Base-by-base conservation (phyloP, 768 basidiomycete species). In the Phlegmacium glaucopus region DNA sequence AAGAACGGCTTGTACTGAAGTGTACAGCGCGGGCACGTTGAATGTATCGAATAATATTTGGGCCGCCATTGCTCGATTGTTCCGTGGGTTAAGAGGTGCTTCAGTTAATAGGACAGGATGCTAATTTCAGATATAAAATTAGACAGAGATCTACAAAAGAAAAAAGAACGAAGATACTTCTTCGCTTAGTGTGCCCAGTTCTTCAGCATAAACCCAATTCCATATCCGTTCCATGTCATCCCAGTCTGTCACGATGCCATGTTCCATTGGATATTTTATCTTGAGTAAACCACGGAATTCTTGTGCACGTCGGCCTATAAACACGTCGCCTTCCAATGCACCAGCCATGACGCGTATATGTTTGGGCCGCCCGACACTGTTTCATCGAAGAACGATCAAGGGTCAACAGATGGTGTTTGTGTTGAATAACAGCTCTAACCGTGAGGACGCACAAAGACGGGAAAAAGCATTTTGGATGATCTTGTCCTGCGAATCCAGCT, bases 181-280 rank as follows among this genome's bases (percentile, higher is more conserved):
- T 75, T 98, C 96, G 62, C 92, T 94, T 57, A 97, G 72, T 4
- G 94, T 96, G 16, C 91, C 90, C 38, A 98, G 74, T 62, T 96
- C 95, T 63, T 98, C 94, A 16, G 90, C 85, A 63, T 97, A 99
- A 39, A 98, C 89, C 87, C 92, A 94, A 55, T 79, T 88, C 96
- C 96, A 99, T 78, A 99, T 97, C 50, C 90, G 83, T 66, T 99
- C 96, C 96, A 99, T 99, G 63, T 99, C 96, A 63, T 99, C 96
- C 95, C 96, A 99, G 72, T 99, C 92, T 30, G 90, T 95, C 8
- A 99, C 96, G 50, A 99, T 94, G 10, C 96, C 96, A 66, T 98
- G 96, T 64, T 95, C 92, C 86, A 99, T 97, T 22, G 96, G 96
- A 63, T 98, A 99, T 68, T 94, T 95, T 59, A 98, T 94, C 78